phyloP scores from a whole-genome alignment of 1,284 basidiomycete genomes.

The Ceratobasidium sp. region DNA sequence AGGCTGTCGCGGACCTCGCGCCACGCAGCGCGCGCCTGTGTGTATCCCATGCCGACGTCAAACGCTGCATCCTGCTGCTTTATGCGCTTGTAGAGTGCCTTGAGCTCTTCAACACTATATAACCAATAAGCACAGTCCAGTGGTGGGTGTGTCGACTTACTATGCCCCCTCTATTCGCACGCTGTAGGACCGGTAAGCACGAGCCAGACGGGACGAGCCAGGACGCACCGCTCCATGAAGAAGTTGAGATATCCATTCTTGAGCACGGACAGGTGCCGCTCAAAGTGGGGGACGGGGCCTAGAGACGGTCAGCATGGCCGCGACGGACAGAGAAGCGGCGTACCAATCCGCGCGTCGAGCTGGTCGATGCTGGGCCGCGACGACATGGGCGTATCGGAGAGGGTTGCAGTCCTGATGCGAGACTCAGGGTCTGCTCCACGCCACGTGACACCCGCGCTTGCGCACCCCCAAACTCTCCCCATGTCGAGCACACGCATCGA shows the following conservation, averaged over 20 bases:
- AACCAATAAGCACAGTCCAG: not conserved
- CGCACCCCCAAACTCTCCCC: not conserved
- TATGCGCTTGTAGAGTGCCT: constrained; percentile 41
- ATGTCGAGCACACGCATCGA: constrained; percentile 17
- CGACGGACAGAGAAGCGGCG: not conserved
- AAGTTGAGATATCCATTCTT: constrained; percentile 82
- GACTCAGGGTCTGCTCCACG: constrained; percentile 28
- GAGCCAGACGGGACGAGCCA: constrained; percentile 33
- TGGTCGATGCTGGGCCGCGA: constrained; percentile 34
- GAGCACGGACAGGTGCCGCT: constrained; percentile 72
- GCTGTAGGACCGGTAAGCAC: constrained; percentile 58
- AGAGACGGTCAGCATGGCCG: not conserved
- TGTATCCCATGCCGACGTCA: constrained; percentile 12
- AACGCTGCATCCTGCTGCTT: constrained; percentile 23
- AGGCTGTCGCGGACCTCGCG: constrained; percentile 83
- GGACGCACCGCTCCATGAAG: constrained; percentile 82
- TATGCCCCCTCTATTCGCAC: constrained; percentile 85
- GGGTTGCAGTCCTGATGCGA: constrained; percentile 12
- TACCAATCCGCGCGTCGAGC: constrained; percentile 39
- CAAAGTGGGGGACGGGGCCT: constrained; percentile 76
- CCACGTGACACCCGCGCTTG: constrained; percentile 7
- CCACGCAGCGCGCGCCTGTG: constrained; percentile 65
- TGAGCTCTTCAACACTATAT: constrained; percentile 35
- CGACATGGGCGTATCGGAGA: constrained; percentile 28
- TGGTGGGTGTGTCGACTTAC: constrained; percentile 60